Evolutionary conservation across 495 filamentous ascomycete genomes (phyloP), one percentile per base, ranked within the genome.

Genomic region (Hypoxylon fuscum): DNA sequence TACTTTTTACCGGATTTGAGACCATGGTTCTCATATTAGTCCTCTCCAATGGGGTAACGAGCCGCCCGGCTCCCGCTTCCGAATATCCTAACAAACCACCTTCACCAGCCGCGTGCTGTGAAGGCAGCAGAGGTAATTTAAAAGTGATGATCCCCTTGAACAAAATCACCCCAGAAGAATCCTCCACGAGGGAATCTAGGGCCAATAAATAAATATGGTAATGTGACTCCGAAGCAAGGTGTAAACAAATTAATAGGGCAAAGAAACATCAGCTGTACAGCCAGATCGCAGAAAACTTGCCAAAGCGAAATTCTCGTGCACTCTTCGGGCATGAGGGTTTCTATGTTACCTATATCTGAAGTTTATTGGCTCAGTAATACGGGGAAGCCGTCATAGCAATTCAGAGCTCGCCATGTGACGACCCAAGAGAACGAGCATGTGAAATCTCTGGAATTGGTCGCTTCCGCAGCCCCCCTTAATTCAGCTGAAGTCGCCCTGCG

Each of bases 41-140:
- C 38, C 52, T 66, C 63, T 21, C 63, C 53, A 66, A 66, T 66
- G 48, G 63, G 63, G 40, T 53, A 45, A 17, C 57, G 9, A 57
- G 18, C 57, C 53, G 57, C 42, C 31, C 52, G 42, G 41, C 56
- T 58, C 45, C 31, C 41, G 47, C 51, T 44, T 66, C 57, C 53
- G 47, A 61, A 29, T 61, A 37, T 57, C 57, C 52, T 56, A 43
- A 48, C 52, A 55, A 43, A 42, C 37, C 55, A 65, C 43, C 31
- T 60, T 55, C 53, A 34, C 40, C 20, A 47, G 11, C 17, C 22
- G 17, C 25, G 18, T 46, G n/a, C 23, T 23, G 12, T 51, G 20
- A 43, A 49, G 18, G 52, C 34, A 37, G 45, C 41, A 52, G 45
- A 34, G 14, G 29, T 31, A 43, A 53, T 34, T 17, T 12, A 23